These are phyloP conservation scores for Aspergillus phoenicis DNA, from an alignment of 2,329 filamentous ascomycete species.

Conservation along the genomic window DNA sequence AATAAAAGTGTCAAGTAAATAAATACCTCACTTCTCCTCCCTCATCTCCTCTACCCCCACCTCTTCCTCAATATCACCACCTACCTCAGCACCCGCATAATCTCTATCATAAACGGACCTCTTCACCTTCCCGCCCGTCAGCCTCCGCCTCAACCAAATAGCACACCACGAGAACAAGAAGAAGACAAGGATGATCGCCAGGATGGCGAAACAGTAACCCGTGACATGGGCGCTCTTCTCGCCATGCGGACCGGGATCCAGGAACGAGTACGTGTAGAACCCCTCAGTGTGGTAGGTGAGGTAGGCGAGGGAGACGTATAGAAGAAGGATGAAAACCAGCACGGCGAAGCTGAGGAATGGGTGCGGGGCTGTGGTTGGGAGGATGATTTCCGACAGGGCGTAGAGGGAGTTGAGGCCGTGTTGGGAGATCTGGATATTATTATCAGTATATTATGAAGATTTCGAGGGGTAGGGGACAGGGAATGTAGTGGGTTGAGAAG, in stretches of 20 bases:
- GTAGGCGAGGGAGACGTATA: slow-evolving; percentile 75
- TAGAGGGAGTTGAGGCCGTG: slow-evolving; percentile 75
- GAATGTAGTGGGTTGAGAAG: slow-evolving; percentile 7
- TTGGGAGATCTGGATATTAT: slow-evolving; percentile 60
- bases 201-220: slow-evolving; percentile 63
- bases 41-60: slow-evolving; percentile 15
- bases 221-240: slow-evolving; percentile 57
- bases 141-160: slow-evolving; percentile 57
- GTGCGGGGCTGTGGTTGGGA: slow-evolving; percentile 66
- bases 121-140: slow-evolving; percentile 40
- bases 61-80: slow-evolving; percentile 8
- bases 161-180: slow-evolving; percentile 56
- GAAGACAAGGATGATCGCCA: slow-evolving; percentile 57
- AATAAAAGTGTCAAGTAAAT: background rate
- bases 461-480: background rate
- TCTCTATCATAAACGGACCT: slow-evolving; percentile 25
- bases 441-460: background rate
- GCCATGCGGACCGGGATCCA: slow-evolving; percentile 62
- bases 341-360: slow-evolving; percentile 68
- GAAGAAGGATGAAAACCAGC: slow-evolving; percentile 68
- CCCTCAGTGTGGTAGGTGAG: slow-evolving; percentile 68
- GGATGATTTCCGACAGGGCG: slow-evolving; percentile 72
- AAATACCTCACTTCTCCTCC: background rate
- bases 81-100: background rate
- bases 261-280: slow-evolving; percentile 77